phyloP scores from a whole-genome alignment of 1,139 yeast species.

The Pichia sp. region DNA sequence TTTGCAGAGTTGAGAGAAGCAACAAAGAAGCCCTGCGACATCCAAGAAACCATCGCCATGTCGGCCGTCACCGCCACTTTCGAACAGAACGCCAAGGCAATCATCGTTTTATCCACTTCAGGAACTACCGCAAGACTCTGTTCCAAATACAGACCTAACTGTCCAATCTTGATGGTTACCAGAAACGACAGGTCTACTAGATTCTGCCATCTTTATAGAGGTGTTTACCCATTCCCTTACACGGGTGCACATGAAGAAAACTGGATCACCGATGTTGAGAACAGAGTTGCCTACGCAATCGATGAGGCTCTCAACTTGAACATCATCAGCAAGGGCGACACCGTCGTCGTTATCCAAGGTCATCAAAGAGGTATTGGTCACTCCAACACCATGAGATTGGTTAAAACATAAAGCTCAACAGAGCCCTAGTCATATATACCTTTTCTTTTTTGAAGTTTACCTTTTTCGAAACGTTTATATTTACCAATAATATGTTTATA shows the following conservation, averaged over 20 bases:
- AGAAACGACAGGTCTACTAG: constrained; percentile 92
- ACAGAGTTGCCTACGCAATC: constrained; percentile 91
- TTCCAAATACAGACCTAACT: constrained; percentile 95
- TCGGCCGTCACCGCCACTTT: constrained; percentile 95
- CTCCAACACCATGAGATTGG: constrained; percentile 90
- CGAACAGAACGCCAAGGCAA: constrained; percentile 96
- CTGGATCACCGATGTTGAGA: constrained; percentile 97
- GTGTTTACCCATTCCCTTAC: constrained; percentile 96
- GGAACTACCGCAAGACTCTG: constrained; percentile 95
- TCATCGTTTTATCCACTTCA: constrained; percentile 89
- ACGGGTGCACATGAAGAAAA: constrained; percentile 60
- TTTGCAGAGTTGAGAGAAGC: constrained; percentile 86
- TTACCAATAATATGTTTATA: too few species aligned
- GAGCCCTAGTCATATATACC: too few species aligned
- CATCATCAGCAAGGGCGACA: constrained; percentile 80
- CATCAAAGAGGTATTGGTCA: constrained; percentile 99
- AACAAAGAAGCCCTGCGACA: constrained; percentile 84
- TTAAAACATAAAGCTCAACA: constrained; percentile 12
- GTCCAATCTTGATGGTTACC: constrained; percentile 97
- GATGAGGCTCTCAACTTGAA: constrained; percentile 85
- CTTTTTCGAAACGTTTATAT: too few species aligned
- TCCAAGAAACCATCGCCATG: constrained; percentile 95
- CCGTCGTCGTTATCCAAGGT: constrained; percentile 94
- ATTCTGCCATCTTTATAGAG: constrained; percentile 94
- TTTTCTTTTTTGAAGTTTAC: too few species aligned